Conservation (phyloP, 208 protist species). For the Pavlovales sp. region DNA sequence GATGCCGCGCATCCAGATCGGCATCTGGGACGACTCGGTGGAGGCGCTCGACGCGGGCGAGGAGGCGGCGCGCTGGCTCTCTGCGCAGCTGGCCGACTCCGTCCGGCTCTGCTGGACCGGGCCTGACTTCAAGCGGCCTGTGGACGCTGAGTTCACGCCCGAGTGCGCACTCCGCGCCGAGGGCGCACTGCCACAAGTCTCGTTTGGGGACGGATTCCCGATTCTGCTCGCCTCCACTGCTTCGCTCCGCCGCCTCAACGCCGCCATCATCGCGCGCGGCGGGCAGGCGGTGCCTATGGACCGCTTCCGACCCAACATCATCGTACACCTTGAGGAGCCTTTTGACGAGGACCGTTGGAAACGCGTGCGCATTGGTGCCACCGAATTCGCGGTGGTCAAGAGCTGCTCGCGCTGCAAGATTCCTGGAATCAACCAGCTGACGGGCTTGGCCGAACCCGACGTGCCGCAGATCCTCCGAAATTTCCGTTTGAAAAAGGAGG, state of each 20-base stretch:
- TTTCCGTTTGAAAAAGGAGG: neutral
- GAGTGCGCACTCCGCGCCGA: neutral
- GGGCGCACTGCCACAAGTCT: neutral
- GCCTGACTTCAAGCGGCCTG: neutral
- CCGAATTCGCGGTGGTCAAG: neutral
- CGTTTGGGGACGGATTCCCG: constrained; percentile 22
- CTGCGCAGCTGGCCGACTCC: neutral
- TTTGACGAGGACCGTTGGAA: constrained; percentile 30
- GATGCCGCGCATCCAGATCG: neutral
- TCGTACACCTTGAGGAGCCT: neutral
- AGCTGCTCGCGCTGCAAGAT: constrained; percentile 25
- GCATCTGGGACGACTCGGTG: neutral
- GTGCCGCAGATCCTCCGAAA: neutral
- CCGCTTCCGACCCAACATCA: constrained; percentile 35
- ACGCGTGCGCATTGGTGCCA: neutral
- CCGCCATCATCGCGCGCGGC: neutral
- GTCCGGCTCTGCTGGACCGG: neutral
- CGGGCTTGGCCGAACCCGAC: neutral
- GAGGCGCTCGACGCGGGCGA: neutral
- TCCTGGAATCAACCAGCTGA: neutral
- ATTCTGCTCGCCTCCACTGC: neutral
- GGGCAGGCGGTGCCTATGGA: neutral
- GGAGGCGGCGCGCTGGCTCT: neutral
- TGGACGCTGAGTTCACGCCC: neutral
- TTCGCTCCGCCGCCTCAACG: neutral